Evolutionary conservation across 2,329 filamentous ascomycete species (phyloP), one percentile per base, ranked within the genome.

Genomic region (Sclerotinia trifoliorum): DNA sequence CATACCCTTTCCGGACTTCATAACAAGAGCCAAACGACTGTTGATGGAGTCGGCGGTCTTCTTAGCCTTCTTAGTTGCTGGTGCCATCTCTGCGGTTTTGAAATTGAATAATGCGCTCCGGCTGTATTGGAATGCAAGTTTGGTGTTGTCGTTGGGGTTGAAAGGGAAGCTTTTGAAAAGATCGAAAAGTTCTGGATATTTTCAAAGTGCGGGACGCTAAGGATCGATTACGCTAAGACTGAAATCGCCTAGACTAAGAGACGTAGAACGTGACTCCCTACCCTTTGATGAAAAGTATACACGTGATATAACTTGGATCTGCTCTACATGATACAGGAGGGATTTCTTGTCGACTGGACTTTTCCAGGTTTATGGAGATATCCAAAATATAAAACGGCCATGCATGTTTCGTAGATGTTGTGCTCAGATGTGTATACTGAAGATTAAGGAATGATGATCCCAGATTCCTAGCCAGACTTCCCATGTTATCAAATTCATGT

Each of bases 31-130:
- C 75, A 87, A 81, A 80, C 84, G 85, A 80, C 83, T 84, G 82
- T 84, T 85, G 81, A 86, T 91, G 83, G 84, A 88, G 85, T 93
- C 90, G 79, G 91, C 88, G 83, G 92, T 89, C 86, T 94, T 96
- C 88, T 92, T 94, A 82, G 81, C 85, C 84, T 91, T 92, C 86
- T 89, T 89, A 19, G 69, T 89, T 57, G 70, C 72, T 69, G 76
- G 75, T 71, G 76, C 75, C 75, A 77, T 78, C 83, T 81, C 83
- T 81, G 80, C 80, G 79, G 75, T 77, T 76, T 60, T 56, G 74
- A 75, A 75, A 76, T 73, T 69, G 67, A 71, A 74, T 72, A 68
- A 70, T 77, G 77, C 77, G 78, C 78, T 80, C 78, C 79, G 78
- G 79, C 76, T 51, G 57, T 62, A 24, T 48, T 62, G 57, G 44